Base-by-base conservation (phyloP, 495 filamentous ascomycete genomes). In the Friedmanniomyces endolithicus region DNA sequence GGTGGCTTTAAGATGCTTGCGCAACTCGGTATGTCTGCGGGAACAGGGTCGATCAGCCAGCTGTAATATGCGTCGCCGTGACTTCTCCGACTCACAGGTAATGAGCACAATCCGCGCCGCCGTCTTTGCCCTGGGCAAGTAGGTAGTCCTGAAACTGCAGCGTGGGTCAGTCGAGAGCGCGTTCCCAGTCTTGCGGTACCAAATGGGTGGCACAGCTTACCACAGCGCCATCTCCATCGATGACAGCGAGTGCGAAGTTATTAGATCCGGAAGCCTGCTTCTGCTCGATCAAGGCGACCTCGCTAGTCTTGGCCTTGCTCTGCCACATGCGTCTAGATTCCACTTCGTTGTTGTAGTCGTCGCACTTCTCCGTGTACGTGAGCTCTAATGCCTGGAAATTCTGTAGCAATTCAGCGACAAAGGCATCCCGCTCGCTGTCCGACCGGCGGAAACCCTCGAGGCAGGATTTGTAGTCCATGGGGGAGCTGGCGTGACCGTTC, bases 221-320 rank as follows among this genome's bases (percentile, higher is more conserved):
- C 11, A 68, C 59, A 39, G 63, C 63, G 19, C 69, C 69, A 65
- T 71, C 69, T 16, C 69, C 69, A 55, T 71, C 69, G 29, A 71
- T 66, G 25, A 71, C 62, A 1, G 55, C 63, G 47, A 68, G 52
- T 22, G 64, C 68, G 51, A 71, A 71, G 1, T 64, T 50, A 44
- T 65, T 68, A 31, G 48, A 59, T 6, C 68, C 65, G 14, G 53
- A 61, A 57, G 49, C 54, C 25, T 56, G 53, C 22, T 40, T 40
- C 19, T 52, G 48, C 27, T 56, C 39, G 6, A 20, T 41, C 6
- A 67, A 48, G n/a, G 62, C 51, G 43, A 50, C 45, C 56, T 63
- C 50, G 29, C 25, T 52, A 6, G 27, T 22, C 27, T 20, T 56
- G 34, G 48, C 56, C 35, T 65, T 56, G 50, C 20, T 55, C 45